phyloP scores from a whole-genome alignment of 371 early-diverging fungal species.

The Apophysomyces trapeziformis region DNA sequence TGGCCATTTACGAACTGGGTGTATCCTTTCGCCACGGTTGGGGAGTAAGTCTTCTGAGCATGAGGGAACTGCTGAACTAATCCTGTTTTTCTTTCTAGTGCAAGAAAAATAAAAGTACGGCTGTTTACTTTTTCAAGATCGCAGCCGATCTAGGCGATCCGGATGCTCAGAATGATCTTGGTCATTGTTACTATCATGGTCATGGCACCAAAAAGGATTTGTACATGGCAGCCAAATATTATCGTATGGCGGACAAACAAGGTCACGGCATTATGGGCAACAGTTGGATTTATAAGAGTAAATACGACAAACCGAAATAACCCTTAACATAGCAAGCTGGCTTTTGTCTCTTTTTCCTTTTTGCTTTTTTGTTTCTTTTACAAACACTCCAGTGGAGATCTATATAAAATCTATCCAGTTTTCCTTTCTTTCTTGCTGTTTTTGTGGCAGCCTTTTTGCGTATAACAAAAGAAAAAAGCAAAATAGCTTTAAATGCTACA shows the following conservation, averaged over 20 bases:
- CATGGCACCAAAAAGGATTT: slow-evolving; percentile 83
- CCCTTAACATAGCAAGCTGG: neutral
- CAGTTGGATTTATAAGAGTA: slow-evolving; percentile 74
- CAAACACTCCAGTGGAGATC: no score
- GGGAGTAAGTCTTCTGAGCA: slow-evolving; percentile 62
- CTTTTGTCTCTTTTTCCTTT: neutral
- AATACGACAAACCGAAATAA: slow-evolving; percentile 42
- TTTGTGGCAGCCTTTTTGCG: no score
- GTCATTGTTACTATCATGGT: slow-evolving; percentile 75
- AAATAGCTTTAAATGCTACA: no score
- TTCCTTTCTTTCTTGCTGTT: no score
- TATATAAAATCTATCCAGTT: no score
- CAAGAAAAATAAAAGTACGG: slow-evolving; percentile 74
- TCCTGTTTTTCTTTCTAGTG: slow-evolving; percentile 19
- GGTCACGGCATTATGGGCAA: slow-evolving; percentile 84
- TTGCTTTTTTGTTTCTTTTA: neutral
- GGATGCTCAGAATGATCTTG: slow-evolving; percentile 85
- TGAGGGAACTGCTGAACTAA: no score
- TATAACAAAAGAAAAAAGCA: no score
- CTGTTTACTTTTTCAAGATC: slow-evolving; percentile 84
- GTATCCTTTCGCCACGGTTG: slow-evolving; percentile 87
- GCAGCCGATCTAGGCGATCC: slow-evolving; percentile 88
- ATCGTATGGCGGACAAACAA: slow-evolving; percentile 81
- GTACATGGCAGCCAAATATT: slow-evolving; percentile 82
- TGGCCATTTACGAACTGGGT: slow-evolving; percentile 88